A percentile compares a stretch with the other conserved stretches of the same genome.
These are phyloP conservation scores for Cryptococcus sp. DNA, from an alignment of 1,284 basidiomycete genomes.

Conservation along the genomic window DNA sequence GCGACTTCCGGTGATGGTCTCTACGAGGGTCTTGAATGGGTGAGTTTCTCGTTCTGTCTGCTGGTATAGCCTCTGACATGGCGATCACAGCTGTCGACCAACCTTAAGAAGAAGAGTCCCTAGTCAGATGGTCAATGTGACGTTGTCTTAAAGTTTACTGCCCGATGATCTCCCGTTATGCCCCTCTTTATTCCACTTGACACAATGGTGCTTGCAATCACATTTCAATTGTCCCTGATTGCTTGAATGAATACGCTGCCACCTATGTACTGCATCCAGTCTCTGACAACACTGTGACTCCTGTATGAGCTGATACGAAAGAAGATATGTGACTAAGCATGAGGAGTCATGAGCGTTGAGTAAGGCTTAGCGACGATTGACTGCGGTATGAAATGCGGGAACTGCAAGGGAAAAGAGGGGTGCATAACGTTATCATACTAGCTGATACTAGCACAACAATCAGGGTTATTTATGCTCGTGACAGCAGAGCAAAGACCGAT, in stretches of 20 bases:
- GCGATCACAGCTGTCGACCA: conserved; percentile 49
- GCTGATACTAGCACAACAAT: background rate
- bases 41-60: conserved; percentile 26
- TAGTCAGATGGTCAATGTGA: no score
- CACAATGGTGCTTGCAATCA: background rate
- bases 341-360: no score
- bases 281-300: no score
- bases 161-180: background rate
- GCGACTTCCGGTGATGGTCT: conserved; percentile 98
- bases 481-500: no score
- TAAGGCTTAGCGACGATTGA: no score
- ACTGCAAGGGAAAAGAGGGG: no score
- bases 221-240: no score
- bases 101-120: conserved; percentile 50
- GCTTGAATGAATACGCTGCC: background rate
- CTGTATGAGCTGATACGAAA: no score
- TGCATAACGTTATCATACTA: no score
- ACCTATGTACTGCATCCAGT: background rate
- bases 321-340: no score
- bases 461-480: background rate
- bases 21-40: conserved; percentile 97
- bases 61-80: background rate
- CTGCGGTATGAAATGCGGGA: no score
- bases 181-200: conserved; percentile 1
- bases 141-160: no score